A percentile compares a stretch with the other conserved stretches of the same genome.
Conservation (phyloP, 164 flowering plant genomes). For the Protea cynaroides region DNA sequence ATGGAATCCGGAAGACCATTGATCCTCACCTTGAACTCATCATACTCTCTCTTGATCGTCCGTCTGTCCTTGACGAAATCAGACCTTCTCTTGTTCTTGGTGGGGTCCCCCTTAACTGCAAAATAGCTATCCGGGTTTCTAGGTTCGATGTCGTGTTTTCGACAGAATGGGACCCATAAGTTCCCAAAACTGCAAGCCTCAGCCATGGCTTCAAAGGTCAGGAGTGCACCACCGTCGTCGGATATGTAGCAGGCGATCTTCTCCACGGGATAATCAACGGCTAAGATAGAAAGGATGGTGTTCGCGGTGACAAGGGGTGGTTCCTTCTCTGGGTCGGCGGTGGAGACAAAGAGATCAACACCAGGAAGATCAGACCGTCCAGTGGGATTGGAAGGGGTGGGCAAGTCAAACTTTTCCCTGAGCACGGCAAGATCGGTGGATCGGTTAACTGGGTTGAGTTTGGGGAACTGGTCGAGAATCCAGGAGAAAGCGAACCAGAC, state of each 20-base stretch:
- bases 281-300: conserved; percentile 57
- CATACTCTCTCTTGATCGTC: conserved; percentile 75
- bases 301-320: conserved; percentile 67
- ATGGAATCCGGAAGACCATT: conserved; percentile 70
- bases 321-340: conserved; percentile 84
- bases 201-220: conserved; percentile 68
- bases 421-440: conserved; percentile 71
- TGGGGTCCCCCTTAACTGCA: conserved; percentile 49
- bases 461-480: conserved; percentile 83
- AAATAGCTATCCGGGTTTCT: conserved; percentile 75
- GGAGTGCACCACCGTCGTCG: conserved; percentile 65
- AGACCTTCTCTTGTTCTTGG: conserved; percentile 55
- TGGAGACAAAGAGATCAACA: conserved; percentile 77
- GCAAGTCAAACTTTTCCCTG: conserved; percentile 70
- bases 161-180: conserved; percentile 78
- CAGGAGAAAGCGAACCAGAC: conserved; percentile 89
- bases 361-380: conserved; percentile 91
- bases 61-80: conserved; percentile 80
- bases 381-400: conserved; percentile 45
- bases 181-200: conserved; percentile 54
- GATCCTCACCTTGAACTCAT: conserved; percentile 78
- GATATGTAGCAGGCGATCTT: conserved; percentile 61
- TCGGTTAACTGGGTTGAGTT: conserved; percentile 75
- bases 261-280: conserved; percentile 58
- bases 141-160: conserved; percentile 72